Base-by-base conservation (phyloP, 2,329 filamentous ascomycete species). In the Knufia fluminis region DNA sequence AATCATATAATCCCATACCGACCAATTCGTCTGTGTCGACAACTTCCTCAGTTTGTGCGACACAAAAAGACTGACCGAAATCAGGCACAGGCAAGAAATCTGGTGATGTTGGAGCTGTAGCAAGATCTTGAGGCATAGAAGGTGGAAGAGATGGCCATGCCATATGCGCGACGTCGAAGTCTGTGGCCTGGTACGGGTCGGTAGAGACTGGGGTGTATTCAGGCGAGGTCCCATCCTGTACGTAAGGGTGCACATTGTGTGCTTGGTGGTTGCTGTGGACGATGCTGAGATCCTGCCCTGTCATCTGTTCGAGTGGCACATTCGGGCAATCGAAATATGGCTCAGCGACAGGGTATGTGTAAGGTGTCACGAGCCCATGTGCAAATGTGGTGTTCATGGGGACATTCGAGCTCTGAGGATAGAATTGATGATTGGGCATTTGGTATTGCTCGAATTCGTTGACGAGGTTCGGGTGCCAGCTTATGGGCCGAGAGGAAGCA, bases 1-100 rank as follows among this genome's bases (percentile, higher is more conserved):
- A 58, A 44, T 60, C 58, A 39, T 60, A 60, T 12, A 60, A 44
- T 6, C 58, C 58, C 57, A 60, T 59, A 17, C 51, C 58, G 9
- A 60, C 57, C 17, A 60, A 35, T 35, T 59, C 58, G 24, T 58
- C 53, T 22, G 22, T 46, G 31, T 53, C 38, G 20, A 46, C 43
- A 20, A 46, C 50, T 23, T 31, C 16, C 9, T 17, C 33, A 3
- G 33, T 22, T 2, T 20, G 10, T 7, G 22, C 9, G 1, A 38
- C 19, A 33, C 46, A 14, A 41, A 48, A 36, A 33, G 26, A 14
- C n/a, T 47, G 33, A n/a, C 41, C 47, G 19, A 56, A 39, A n/a
- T 53, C 52, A 31, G 52, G 50, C 3, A 56, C 23, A 12, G 53
- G 56, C 10, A 53, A 28, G 19, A 46, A 56, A 36, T 52, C 49